Conservation (phyloP, 2,329 filamentous ascomycete species). For the Aspergillus viridinutans region DNA sequence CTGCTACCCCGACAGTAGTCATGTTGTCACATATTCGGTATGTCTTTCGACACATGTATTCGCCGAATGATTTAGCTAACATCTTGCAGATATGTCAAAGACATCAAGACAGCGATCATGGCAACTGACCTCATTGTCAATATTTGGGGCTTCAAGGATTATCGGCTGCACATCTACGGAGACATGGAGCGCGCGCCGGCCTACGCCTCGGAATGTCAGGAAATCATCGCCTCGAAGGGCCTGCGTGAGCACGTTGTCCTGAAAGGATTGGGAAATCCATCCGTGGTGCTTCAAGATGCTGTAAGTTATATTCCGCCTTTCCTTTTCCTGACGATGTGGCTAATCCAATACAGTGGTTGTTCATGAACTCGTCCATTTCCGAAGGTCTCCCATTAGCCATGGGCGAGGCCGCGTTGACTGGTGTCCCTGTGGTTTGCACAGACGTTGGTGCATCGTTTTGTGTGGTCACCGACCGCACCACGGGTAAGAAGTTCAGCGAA, state of each 20-base stretch:
- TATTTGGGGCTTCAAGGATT: constrained; percentile 61
- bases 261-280: constrained; percentile 55
- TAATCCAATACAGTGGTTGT: constrained; percentile 57
- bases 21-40: constrained; percentile 58
- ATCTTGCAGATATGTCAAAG: constrained; percentile 41
- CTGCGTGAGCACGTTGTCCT: constrained; percentile 50
- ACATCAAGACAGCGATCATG: constrained; percentile 61
- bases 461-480: constrained; percentile 40
- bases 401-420: constrained; percentile 44
- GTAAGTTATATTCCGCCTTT: constrained; percentile 17
- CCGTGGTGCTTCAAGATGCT: constrained; percentile 52
- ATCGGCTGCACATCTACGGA: constrained; percentile 60
- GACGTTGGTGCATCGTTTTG: constrained; percentile 41
- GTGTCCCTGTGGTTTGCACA: constrained; percentile 43
- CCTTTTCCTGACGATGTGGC: constrained; percentile 46
- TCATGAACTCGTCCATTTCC: constrained; percentile 46
- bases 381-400: constrained; percentile 44
- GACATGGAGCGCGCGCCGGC: constrained; percentile 60
- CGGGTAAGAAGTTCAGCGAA: constrained; percentile 53
- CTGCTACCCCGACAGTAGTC: constrained; percentile 57
- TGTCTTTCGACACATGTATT: background rate
- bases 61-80: background rate
- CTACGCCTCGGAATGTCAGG: constrained; percentile 57
- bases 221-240: constrained; percentile 53
- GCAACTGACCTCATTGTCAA: constrained; percentile 64